A percentile compares a stretch with the other conserved stretches of the same genome.
Conservation (phyloP, 2,329 filamentous ascomycete species). For the Aureobasidium sp. region DNA sequence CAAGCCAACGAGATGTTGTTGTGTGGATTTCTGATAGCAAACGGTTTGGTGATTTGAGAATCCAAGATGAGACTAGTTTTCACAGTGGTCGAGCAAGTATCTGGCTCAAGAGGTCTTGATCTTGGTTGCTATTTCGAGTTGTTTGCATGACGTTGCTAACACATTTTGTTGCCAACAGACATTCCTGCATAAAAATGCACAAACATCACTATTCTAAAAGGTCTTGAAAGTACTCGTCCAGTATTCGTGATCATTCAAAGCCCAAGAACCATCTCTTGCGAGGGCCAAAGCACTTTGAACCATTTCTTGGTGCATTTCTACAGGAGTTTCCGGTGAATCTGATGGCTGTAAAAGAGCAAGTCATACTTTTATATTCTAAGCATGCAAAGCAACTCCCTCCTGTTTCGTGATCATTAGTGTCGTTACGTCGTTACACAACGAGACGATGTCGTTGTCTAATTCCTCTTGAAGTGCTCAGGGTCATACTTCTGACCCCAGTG, state of each 20-base stretch:
- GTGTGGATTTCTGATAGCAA: not conserved
- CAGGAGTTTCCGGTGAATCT: not conserved
- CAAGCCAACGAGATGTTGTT: not conserved
- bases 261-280: not conserved
- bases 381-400: not conserved
- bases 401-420: not conserved
- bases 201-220: not conserved
- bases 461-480: not conserved
- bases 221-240: not conserved
- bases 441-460: not conserved
- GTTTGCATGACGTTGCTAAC: not conserved
- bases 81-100: no score
- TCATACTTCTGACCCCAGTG: conserved; percentile 50
- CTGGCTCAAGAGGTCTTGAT: not conserved
- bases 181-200: not conserved
- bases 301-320: not conserved
- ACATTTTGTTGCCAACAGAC: not conserved
- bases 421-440: not conserved
- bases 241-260: not conserved
- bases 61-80: not conserved
- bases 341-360: not conserved
- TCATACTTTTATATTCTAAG: not conserved
- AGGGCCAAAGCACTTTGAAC: not conserved
- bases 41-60: not conserved
- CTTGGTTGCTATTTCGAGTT: not conserved